Evolutionary conservation across 1,284 basidiomycete species (phyloP).

Genomic region (Ustilago crameri): DNA sequence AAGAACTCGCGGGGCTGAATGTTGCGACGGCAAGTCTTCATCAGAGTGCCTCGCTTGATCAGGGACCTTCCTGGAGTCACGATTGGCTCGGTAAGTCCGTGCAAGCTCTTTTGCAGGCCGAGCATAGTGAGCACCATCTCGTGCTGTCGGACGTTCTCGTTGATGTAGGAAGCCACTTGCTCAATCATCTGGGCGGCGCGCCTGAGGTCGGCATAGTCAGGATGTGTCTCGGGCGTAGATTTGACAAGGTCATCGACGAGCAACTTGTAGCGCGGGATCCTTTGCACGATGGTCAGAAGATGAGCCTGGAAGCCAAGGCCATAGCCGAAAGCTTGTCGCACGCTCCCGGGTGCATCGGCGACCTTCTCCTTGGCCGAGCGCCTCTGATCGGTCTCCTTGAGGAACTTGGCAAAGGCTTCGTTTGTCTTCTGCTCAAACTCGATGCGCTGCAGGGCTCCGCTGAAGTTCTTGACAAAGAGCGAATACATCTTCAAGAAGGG

Average conservation of each 20-base stretch:
- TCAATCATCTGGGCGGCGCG: constrained; percentile 58
- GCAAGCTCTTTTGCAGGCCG: constrained; percentile 58
- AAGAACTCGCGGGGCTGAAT: constrained; percentile 65
- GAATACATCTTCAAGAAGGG: constrained; percentile 68
- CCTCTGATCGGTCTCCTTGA: constrained; percentile 56
- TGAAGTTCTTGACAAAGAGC: constrained; percentile 67
- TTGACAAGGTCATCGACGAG: constrained; percentile 62
- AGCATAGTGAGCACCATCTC: constrained; percentile 65
- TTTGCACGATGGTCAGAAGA: constrained; percentile 64
- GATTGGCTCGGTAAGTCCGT: constrained; percentile 60
- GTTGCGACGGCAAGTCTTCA: constrained; percentile 65
- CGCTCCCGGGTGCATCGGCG: constrained; percentile 16
- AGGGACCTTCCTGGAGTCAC: constrained; percentile 62
- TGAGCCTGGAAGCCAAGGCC: constrained; percentile 66
- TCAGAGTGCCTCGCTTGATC: constrained; percentile 59
- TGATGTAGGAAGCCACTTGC: constrained; percentile 61
- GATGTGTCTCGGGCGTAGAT: constrained; percentile 56
- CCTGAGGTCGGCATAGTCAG: constrained; percentile 50
- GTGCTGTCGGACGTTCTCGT: constrained; percentile 66
- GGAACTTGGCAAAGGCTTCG: constrained; percentile 58
- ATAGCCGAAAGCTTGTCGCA: constrained; percentile 49
- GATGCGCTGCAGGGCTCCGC: constrained; percentile 61
- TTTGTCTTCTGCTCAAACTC: constrained; percentile 60
- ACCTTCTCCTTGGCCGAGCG: constrained; percentile 30
- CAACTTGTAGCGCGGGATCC: constrained; percentile 66